Base-by-base conservation (phyloP, 1,139 yeast genomes). In the Magnusiomyces clavatus region DNA sequence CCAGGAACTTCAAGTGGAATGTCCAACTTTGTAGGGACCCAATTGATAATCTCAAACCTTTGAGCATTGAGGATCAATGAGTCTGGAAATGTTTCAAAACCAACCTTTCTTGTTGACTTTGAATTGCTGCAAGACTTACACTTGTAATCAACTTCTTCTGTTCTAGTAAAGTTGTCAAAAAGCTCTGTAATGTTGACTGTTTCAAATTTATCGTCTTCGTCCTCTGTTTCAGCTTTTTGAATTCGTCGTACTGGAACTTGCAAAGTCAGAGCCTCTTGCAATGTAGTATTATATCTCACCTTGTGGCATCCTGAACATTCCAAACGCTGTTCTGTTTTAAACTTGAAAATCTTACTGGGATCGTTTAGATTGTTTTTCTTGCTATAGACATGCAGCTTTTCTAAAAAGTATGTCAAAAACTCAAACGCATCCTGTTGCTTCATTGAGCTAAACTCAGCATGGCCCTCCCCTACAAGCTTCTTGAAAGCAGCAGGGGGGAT, bases 361-460 rank as follows among this genome's bases (percentile, higher is more conserved):
- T 70, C 68, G n/a, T 47, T 41, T 20, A 48, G 42, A 19, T 55
- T 47, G 45, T 55, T 39, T 12, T 57, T 61, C 2, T 65, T 56
- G 29, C 69, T 68, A 8, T 72, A 54, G 11, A 63, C 66, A 29
- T 85, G 92, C 38, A 87, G 66, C 58, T 79, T 77, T 54, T 83
- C 86, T 40, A 83, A 62, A 19, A 90, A 68, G 64, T 82, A 83
- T 10, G 80, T 71, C 66, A 89, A 76, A 64, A 89, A 94, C 65
- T 92, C 98, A 72, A 83, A 86, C 0, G 97, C 94, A 71, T 92
- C 99, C 66, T 92, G 98, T 64, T 92, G 99, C 60, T 82, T 80
- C 76, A 83, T 86, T 0, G 96, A 83, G 47, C 83, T 76, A 62
- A 92, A 92, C 63, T 92, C 98, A 14, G 76, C 75, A 66, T 92